phyloP scores from a whole-genome alignment of 139 green algal genomes.

The Mesotaenium endlicherianum region DNA sequence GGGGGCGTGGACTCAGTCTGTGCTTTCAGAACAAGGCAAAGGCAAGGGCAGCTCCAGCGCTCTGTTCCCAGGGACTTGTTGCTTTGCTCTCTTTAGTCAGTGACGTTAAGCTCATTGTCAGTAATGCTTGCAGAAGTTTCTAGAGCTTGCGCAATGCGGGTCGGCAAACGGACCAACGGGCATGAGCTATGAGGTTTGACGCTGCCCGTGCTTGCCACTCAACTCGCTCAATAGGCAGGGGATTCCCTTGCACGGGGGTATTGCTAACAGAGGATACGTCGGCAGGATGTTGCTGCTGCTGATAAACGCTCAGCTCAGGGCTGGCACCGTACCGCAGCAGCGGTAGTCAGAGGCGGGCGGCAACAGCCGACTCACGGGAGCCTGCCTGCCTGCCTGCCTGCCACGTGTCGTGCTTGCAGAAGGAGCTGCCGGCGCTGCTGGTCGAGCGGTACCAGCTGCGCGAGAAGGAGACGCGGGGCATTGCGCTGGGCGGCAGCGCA shows the following conservation, averaged over 20 bases:
- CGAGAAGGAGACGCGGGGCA: not conserved
- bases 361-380: not conserved
- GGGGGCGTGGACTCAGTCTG: too few species aligned
- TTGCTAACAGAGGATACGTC: not conserved
- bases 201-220: too few species aligned
- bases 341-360: not conserved
- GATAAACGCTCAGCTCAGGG: not conserved
- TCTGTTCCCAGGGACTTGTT: too few species aligned
- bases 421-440: not conserved
- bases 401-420: too few species aligned
- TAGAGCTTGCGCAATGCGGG: too few species aligned
- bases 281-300: not conserved
- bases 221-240: not conserved
- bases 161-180: too few species aligned
- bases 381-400: not conserved
- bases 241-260: not conserved
- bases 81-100: too few species aligned
- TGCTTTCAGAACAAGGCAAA: too few species aligned
- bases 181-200: too few species aligned
- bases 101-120: too few species aligned
- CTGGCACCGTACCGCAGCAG: not conserved
- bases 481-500: not conserved
- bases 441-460: not conserved
- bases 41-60: too few species aligned
- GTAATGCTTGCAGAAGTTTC: too few species aligned